Conservation (phyloP, 2,329 filamentous ascomycete genomes). For the Aureobasidium pullulans region DNA sequence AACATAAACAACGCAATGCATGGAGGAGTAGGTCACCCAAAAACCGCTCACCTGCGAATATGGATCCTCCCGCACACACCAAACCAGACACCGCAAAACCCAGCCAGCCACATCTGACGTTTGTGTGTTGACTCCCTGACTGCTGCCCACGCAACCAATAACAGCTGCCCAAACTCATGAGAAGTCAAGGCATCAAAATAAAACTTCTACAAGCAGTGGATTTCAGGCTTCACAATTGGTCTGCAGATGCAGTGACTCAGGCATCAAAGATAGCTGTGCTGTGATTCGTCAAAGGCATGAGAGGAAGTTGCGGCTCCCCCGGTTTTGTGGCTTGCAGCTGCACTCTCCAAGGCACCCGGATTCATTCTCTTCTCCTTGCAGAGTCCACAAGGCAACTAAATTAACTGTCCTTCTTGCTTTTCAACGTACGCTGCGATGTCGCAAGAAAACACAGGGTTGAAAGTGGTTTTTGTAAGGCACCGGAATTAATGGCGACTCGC, state of each 20-base stretch:
- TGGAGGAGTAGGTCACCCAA: background rate
- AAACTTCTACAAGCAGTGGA: background rate
- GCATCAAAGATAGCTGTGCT: background rate
- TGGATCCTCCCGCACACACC: background rate
- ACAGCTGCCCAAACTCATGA: background rate
- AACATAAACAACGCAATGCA: background rate
- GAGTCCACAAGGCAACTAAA: too few relatives aligned
- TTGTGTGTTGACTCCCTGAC: too few relatives aligned
- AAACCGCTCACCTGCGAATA: background rate
- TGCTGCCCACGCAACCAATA: too few relatives aligned
- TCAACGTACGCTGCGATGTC: too few relatives aligned
- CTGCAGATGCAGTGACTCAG: background rate
- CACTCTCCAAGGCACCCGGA: too few relatives aligned
- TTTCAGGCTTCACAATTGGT: background rate
- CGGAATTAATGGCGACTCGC: too few relatives aligned
- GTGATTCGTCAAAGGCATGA: background rate
- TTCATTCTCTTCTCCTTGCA: too few relatives aligned
- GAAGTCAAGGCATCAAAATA: background rate
- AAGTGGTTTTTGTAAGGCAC: too few relatives aligned
- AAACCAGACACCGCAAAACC: background rate
- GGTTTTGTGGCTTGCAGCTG: too few relatives aligned
- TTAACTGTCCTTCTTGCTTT: too few relatives aligned
- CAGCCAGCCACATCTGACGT: background rate
- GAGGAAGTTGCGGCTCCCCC: too few relatives aligned
- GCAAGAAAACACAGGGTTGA: too few relatives aligned